phyloP scores from a whole-genome alignment of 2,329 filamentous ascomycete genomes.

The Aureobasidium sp. region DNA sequence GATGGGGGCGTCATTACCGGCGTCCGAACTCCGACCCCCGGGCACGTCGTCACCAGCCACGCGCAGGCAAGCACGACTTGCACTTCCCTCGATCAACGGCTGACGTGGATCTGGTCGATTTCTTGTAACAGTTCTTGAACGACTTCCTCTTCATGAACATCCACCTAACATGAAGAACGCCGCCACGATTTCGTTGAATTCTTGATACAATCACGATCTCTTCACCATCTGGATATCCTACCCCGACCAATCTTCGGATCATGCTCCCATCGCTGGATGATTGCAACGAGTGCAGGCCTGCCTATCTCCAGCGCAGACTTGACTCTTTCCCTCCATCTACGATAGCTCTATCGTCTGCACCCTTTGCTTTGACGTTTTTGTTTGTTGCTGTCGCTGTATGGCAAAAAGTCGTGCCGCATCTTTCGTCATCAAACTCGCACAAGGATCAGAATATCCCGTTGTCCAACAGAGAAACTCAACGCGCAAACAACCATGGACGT shows the following conservation, averaged over 20 bases:
- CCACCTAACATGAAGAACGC: not conserved
- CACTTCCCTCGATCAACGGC: not conserved
- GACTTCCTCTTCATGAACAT: not conserved
- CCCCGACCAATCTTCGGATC: not conserved
- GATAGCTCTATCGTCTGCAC: conserved; percentile 52
- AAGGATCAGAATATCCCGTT: conserved; percentile 53
- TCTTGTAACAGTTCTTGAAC: not conserved
- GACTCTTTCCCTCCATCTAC: conserved; percentile 38
- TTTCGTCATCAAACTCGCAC: conserved; percentile 46
- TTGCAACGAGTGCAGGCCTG: conserved; percentile 52
- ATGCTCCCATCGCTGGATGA: conserved; percentile 24
- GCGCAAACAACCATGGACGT: conserved; percentile 29
- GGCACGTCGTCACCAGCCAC: conserved; percentile 10
- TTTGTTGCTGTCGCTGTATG: conserved; percentile 54
- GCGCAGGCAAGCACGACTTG: not conserved
- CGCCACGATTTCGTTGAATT: too few relatives aligned
- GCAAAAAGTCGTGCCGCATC: conserved; percentile 62
- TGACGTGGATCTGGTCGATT: conserved; percentile 6
- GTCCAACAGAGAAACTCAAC: conserved; percentile 42
- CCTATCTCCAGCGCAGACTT: conserved; percentile 35
- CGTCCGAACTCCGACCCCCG: not conserved
- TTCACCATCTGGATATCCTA: not conserved
- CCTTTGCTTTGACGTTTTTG: conserved; percentile 63
- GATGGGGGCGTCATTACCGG: not conserved
- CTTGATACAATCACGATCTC: not conserved